Evolutionary conservation across 306 rosid species (phyloP), one percentile per base, ranked within the genome.

Genomic region (Citrullus mucosospermus): DNA sequence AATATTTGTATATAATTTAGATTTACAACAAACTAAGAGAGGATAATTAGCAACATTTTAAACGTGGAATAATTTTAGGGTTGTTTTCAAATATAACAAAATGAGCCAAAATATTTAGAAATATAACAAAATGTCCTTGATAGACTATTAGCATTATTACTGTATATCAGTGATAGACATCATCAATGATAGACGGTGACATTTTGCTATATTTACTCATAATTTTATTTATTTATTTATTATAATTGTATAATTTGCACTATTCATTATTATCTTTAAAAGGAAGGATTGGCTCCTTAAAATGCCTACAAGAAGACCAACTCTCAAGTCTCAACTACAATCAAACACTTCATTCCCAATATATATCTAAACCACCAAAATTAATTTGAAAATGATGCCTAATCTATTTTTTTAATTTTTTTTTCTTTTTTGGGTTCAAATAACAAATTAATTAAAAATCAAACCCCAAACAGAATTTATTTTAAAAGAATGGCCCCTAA

Each of bases 341-440:
- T 68, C 0, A 68, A 41, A 12, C 74, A 39, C 13, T 17, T 18
- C 25, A 18, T 39, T 68, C 9, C 54, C 34, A 25, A 25, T 25
- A 66, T n/a, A 43, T 41, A 9, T 73, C 4, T 48, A 4, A 46
- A 48, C 34, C 12, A 25, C 38, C 9, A 66, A 8, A 22, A n/a
- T 17, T 28, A 41, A 10, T 63, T 43, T 67, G 83, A 86, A 80
- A 86, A 62, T 78, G 89, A 84, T 66, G 77, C 78, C 76, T 55
- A 80, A 86, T 39, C 89, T 70, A 72, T 34, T n/a, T 6, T 53
- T 14, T 38, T 69, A 20, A 3, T 41, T 36, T 18, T 12, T 12
- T 69, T 1, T 2, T 9, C 0, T 44, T 50, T 13, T 14, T 50
- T 13, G 1, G 20, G 38, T 71, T 71, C 38, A 28, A 51, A 53